A percentile compares a stretch with the other conserved stretches of the same genome.
Evolutionary conservation across 2,329 filamentous ascomycete species (phyloP).

Genomic region (Thermochaetoides dissita): DNA sequence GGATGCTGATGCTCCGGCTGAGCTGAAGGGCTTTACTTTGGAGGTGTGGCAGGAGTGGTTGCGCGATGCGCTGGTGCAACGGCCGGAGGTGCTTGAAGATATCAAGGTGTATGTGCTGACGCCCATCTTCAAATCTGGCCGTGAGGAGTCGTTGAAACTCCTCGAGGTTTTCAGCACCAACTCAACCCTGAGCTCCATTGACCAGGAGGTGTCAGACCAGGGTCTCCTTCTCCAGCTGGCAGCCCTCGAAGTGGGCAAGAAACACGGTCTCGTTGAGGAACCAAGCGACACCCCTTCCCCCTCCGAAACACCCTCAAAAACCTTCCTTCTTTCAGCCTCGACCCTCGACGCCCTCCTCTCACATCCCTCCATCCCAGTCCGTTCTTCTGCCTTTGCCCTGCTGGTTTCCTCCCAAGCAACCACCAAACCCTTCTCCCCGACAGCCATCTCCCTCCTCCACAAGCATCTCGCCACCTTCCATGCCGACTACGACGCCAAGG

Average conservation of each 20-base stretch:
- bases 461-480: constrained; percentile 58
- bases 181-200: constrained; percentile 25
- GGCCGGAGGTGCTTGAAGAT: constrained; percentile 42
- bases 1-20: constrained; percentile 10
- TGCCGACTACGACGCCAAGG: constrained; percentile 73
- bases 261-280: constrained; percentile 54
- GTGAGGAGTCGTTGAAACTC: constrained; percentile 38
- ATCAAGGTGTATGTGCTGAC: constrained; percentile 52
- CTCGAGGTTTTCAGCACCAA: constrained; percentile 34
- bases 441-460: constrained; percentile 48
- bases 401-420: constrained; percentile 63
- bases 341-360: constrained; percentile 39
- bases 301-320: constrained; percentile 6
- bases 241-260: constrained; percentile 58
- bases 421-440: constrained; percentile 54
- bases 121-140: constrained; percentile 47
- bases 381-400: constrained; percentile 69
- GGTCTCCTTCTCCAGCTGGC: constrained; percentile 39
- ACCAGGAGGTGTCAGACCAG: constrained; percentile 9
- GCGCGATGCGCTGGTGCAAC: constrained; percentile 31
- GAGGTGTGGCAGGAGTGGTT: constrained; percentile 44
- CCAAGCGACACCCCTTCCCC: constrained; percentile 30
- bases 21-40: constrained; percentile 21
- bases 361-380: constrained; percentile 48
- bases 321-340: constrained; percentile 24